These are phyloP conservation scores for Saccharomyces mikatae DNA, from an alignment of 805 yeast species.

Conservation along the genomic window DNA sequence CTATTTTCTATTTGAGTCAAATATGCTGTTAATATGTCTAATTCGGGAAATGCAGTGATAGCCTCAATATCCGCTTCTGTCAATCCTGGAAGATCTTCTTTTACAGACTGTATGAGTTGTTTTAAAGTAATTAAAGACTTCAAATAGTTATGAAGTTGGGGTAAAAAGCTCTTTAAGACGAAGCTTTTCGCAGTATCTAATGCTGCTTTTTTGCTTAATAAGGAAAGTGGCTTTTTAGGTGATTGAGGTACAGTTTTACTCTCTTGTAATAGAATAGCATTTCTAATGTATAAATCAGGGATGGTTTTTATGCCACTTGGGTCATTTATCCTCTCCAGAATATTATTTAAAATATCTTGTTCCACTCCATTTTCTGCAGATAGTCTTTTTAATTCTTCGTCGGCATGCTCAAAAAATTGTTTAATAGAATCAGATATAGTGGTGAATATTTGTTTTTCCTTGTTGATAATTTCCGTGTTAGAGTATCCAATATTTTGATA, in stretches of 20 bases:
- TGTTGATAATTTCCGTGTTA: conserved; percentile 39
- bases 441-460: conserved; percentile 43
- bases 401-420: conserved; percentile 34
- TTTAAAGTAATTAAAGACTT: neutral
- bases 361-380: conserved; percentile 24
- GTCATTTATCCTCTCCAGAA: conserved; percentile 31
- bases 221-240: conserved; percentile 30
- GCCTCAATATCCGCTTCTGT: neutral
- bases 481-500: conserved; percentile 51
- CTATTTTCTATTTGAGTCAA: neutral
- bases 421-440: conserved; percentile 43
- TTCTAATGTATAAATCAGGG: conserved; percentile 36
- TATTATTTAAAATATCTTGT: conserved; percentile 23
- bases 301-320: conserved; percentile 33
- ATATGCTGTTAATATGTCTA: neutral
- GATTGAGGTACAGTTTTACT: conserved; percentile 23
- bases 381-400: conserved; percentile 30
- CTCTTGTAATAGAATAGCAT: conserved; percentile 24
- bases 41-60: neutral
- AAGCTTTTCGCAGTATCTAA: conserved; percentile 27
- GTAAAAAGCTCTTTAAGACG: conserved; percentile 28
- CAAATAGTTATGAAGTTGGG: conserved; percentile 2
- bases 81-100: neutral
- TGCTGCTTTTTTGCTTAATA: conserved; percentile 30
- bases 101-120: neutral